A percentile compares a stretch with the other conserved stretches of the same genome.
These are phyloP conservation scores for Annulohypoxylon bovei DNA, from an alignment of 495 filamentous ascomycete genomes.

Conservation along the genomic window DNA sequence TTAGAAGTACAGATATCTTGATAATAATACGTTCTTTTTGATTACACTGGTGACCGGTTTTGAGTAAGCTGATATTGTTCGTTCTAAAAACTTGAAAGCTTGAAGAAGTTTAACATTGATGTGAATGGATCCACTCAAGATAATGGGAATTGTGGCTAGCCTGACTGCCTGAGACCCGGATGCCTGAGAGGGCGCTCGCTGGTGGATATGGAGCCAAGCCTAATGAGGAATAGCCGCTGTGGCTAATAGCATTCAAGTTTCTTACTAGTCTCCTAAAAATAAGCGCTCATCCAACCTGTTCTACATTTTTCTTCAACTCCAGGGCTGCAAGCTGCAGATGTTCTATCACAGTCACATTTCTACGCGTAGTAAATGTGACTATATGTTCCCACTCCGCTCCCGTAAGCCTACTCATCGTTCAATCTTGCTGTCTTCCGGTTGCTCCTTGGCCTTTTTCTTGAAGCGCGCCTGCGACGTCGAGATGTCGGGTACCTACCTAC, in stretches of 20 bases:
- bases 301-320: constrained; percentile 2
- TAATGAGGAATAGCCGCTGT: background rate
- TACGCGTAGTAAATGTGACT: background rate
- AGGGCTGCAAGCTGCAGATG: constrained; percentile 24
- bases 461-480: constrained; percentile 22
- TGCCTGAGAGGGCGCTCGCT: background rate
- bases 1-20: constrained; percentile 14
- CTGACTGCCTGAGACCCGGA: too few relatives aligned
- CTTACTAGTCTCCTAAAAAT: background rate
- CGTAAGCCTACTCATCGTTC: constrained; percentile 1
- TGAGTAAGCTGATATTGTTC: background rate
- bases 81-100: background rate
- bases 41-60: background rate
- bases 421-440: constrained; percentile 1
- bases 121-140: background rate
- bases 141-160: background rate
- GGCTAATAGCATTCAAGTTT: too few relatives aligned
- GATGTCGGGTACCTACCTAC: background rate
- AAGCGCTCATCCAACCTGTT: constrained; percentile 20
- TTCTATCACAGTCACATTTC: constrained; percentile 34
- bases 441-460: background rate
- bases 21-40: constrained; percentile 21
- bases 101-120: background rate
- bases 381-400: constrained; percentile 5
- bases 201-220: background rate